These are phyloP conservation scores for Suillus decipiens DNA, from an alignment of 768 basidiomycete species.

Conservation along the genomic window DNA sequence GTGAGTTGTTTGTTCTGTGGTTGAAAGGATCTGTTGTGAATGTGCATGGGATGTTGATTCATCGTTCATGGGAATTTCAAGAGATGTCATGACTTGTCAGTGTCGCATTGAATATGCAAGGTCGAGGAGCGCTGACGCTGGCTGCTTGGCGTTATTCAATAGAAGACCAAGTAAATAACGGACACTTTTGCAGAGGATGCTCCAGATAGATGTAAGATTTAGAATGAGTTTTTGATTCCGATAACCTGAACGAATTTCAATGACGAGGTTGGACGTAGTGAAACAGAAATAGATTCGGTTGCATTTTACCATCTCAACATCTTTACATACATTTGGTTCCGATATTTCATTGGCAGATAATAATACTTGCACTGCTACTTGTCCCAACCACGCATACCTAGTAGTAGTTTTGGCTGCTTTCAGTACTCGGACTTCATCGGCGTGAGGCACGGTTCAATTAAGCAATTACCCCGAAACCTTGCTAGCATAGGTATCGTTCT, in stretches of 20 bases:
- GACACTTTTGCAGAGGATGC: background rate
- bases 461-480: background rate
- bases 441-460: background rate
- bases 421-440: background rate
- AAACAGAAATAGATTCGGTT: background rate
- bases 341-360: background rate
- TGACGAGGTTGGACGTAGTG: background rate
- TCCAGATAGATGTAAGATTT: background rate
- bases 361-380: background rate
- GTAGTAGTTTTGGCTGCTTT: background rate
- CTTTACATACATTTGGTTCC: background rate
- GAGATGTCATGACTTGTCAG: slow-evolving; percentile 27
- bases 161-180: background rate
- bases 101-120: slow-evolving; percentile 20
- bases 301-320: slow-evolving; percentile 1
- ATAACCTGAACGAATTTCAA: background rate
- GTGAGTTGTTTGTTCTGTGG: slow-evolving; percentile 5
- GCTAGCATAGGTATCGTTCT: background rate
- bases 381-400: background rate
- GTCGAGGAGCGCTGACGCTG: background rate
- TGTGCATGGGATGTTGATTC: slow-evolving; percentile 13
- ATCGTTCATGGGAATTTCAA: slow-evolving; percentile 25
- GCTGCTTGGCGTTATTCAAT: background rate
- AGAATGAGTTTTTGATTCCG: background rate
- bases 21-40: slow-evolving; percentile 1